Evolutionary conservation across 2,329 filamentous ascomycete species (phyloP).

Genomic region (Thelonectria blattea): DNA sequence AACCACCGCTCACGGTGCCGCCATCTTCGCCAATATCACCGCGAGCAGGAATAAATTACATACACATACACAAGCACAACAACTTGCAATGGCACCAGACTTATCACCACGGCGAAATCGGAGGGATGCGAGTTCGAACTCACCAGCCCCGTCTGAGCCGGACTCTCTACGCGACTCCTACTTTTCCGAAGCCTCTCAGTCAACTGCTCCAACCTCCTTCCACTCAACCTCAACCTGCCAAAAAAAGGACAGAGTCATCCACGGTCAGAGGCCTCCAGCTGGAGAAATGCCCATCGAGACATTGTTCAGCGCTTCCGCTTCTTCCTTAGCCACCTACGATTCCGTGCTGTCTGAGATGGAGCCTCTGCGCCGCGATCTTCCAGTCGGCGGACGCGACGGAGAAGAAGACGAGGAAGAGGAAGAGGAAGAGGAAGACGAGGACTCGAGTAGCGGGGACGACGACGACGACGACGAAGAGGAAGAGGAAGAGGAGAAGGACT

Average conservation of each 20-base stretch:
- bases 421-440: slow-evolving; percentile 21
- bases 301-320: slow-evolving; percentile 39
- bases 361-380: slow-evolving; percentile 33
- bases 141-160: slow-evolving; percentile 35
- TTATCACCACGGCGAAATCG: slow-evolving; percentile 34
- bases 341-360: slow-evolving; percentile 62
- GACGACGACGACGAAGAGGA: slow-evolving; percentile 37
- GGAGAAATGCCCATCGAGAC: slow-evolving; percentile 21
- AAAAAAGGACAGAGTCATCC: slow-evolving; percentile 27
- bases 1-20: slow-evolving; percentile 9
- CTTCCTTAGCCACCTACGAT: slow-evolving; percentile 80
- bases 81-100: slow-evolving; percentile 27
- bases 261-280: slow-evolving; percentile 20
- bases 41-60: slow-evolving; percentile 8
- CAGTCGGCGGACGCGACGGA: slow-evolving; percentile 33
- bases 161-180: slow-evolving; percentile 38
- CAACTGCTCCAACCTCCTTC: slow-evolving; percentile 39
- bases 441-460: slow-evolving; percentile 31
- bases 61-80: slow-evolving; percentile 10
- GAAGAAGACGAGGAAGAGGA: slow-evolving; percentile 27
- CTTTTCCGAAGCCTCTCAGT: slow-evolving; percentile 37
- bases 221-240: slow-evolving; percentile 35
- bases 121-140: slow-evolving; percentile 35
- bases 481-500: slow-evolving; percentile 36
- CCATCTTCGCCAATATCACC: slow-evolving; percentile 12